These are phyloP conservation scores for Saccharomycopsis synnaedendra DNA, from an alignment of 805 yeast species.

Conservation along the genomic window DNA sequence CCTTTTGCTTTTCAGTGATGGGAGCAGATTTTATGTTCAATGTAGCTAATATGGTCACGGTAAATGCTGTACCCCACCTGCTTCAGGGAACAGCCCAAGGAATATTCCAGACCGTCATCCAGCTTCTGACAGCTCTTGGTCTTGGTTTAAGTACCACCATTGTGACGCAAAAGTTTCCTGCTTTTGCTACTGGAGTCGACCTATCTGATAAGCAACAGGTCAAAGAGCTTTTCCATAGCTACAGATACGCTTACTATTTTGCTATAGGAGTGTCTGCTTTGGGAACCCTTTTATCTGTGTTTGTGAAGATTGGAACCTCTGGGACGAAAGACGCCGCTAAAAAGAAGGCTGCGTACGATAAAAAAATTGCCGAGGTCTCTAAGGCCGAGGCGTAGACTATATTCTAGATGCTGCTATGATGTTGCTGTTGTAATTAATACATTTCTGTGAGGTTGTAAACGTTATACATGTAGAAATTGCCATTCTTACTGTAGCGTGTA, in stretches of 20 bases:
- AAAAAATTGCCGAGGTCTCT: not conserved
- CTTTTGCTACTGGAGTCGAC: constrained; percentile 23
- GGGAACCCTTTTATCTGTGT: constrained; percentile 23
- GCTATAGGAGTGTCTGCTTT: constrained; percentile 26
- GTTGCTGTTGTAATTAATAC: too few relatives aligned
- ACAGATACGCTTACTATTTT: constrained; percentile 28
- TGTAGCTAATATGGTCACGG: constrained; percentile 31
- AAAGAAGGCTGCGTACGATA: constrained; percentile 10
- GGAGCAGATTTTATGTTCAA: constrained; percentile 39
- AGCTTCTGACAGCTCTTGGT: constrained; percentile 31
- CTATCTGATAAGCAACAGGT: constrained; percentile 13
- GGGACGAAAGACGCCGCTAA: constrained; percentile 17
- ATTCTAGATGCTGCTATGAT: too few relatives aligned
- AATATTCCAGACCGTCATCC: constrained; percentile 33
- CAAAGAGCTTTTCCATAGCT: constrained; percentile 21
- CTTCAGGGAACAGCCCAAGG: constrained; percentile 38
- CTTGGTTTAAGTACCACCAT: constrained; percentile 31
- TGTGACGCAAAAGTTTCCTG: constrained; percentile 23
- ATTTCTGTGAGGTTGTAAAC: too few relatives aligned
- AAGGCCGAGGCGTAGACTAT: too few relatives aligned
- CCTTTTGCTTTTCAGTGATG: constrained; percentile 28
- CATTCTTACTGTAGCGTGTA: not conserved
- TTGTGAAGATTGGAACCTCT: constrained; percentile 27
- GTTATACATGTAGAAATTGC: too few relatives aligned
- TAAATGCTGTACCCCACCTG: constrained; percentile 28